phyloP scores from a whole-genome alignment of 2,329 filamentous ascomycete genomes.

The Phoma sp. region DNA sequence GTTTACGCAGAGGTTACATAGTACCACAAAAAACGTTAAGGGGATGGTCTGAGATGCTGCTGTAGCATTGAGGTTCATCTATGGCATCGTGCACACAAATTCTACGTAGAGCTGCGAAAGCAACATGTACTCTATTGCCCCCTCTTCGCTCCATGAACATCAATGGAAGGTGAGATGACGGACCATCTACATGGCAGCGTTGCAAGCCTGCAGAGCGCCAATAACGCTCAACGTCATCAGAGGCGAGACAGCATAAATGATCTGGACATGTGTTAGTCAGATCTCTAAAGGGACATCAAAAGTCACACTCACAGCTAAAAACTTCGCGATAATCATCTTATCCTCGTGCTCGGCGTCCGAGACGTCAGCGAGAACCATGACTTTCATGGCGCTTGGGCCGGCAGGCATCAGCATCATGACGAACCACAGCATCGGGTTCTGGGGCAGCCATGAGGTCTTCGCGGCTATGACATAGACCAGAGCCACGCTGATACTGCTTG shows the following conservation, averaged over 20 bases:
- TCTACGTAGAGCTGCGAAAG: too few relatives aligned
- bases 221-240: constrained; percentile 54
- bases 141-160: too few relatives aligned
- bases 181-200: constrained; percentile 46
- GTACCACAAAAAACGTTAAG: too few relatives aligned
- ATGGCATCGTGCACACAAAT: too few relatives aligned
- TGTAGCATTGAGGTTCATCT: too few relatives aligned
- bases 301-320: constrained; percentile 51
- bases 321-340: constrained; percentile 62
- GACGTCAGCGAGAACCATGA: constrained; percentile 60
- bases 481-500: constrained; percentile 55
- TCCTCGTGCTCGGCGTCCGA: constrained; percentile 51
- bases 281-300: not conserved
- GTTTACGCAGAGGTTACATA: too few relatives aligned
- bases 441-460: constrained; percentile 58
- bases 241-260: constrained; percentile 53
- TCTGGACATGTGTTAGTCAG: constrained; percentile 25
- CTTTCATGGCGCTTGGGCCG: constrained; percentile 62
- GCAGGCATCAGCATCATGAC: constrained; percentile 66
- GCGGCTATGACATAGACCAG: constrained; percentile 62
- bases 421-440: constrained; percentile 72
- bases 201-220: constrained; percentile 50
- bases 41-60: too few relatives aligned
- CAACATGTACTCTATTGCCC: too few relatives aligned
- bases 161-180: too few relatives aligned